Conservation (phyloP, 1,284 basidiomycete genomes). For the Boletus hoseneyae region DNA sequence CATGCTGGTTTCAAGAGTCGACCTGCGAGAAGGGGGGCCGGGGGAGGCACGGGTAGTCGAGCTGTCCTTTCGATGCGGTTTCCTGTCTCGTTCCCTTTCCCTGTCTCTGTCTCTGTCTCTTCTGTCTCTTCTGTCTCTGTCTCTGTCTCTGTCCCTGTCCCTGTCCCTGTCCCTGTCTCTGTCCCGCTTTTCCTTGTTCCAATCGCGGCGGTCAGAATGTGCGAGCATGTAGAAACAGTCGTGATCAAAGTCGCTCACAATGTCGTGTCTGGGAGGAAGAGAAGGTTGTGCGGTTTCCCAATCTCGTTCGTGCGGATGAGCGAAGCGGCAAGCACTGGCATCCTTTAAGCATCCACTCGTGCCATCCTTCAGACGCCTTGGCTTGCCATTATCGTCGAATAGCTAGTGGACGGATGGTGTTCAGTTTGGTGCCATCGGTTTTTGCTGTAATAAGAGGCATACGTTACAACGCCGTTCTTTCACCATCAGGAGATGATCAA, state of each 20-base stretch:
- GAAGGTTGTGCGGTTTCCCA: slow-evolving; percentile 27
- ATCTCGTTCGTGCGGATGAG: slow-evolving; percentile 28
- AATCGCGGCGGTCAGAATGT: slow-evolving; percentile 14
- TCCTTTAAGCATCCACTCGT: slow-evolving; percentile 21
- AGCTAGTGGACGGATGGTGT: slow-evolving; percentile 16
- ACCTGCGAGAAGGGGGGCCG: slow-evolving; percentile 14
- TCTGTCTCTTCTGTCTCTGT: slow-evolving; percentile 4
- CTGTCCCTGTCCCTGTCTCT: slow-evolving; percentile 1
- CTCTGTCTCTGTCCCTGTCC: not conserved
- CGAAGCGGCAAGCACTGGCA: slow-evolving; percentile 25
- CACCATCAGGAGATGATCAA: not conserved
- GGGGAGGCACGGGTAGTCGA: slow-evolving; percentile 8
- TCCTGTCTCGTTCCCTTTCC: slow-evolving; percentile 11
- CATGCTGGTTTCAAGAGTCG: slow-evolving; percentile 14
- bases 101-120: too few relatives aligned
- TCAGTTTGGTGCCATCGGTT: slow-evolving; percentile 7
- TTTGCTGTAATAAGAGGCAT: slow-evolving; percentile 15
- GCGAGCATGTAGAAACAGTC: slow-evolving; percentile 23
- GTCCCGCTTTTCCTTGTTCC: slow-evolving; percentile 14
- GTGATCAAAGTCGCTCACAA: slow-evolving; percentile 23
- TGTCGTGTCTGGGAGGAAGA: slow-evolving; percentile 20
- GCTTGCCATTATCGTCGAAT: slow-evolving; percentile 28
- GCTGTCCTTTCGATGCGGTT: slow-evolving; percentile 21
- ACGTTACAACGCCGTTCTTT: slow-evolving; percentile 33
- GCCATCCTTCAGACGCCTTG: slow-evolving; percentile 24